Evolutionary conservation across 2,329 filamentous ascomycete species (phyloP), one percentile per base, ranked within the genome.

Genomic region (Saccharata proteae): DNA sequence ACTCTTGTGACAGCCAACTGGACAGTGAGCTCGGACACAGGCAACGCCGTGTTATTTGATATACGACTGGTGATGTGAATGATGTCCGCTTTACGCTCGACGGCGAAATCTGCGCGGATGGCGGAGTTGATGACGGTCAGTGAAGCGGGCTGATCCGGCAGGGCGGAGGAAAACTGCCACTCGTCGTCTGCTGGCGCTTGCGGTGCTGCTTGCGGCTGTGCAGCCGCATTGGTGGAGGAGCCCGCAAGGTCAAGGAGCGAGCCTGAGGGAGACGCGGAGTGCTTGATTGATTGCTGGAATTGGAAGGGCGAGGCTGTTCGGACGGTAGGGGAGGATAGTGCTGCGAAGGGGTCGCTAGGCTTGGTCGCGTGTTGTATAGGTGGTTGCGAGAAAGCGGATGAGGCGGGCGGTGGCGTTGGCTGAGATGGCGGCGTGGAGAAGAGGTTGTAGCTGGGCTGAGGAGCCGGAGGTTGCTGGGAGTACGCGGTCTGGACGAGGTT

Each of bases 1-100:
- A 92, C 86, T 72, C 88, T 96, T 37, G 88, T 90, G 17, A 94
- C 88, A 3, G 90, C 90, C 22, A 93, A 68, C 54, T 93, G 83
- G 48, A 94, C 93, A 36, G 88, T 85, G 17, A 98, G 62, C 40
- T 92, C 80, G 3, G 71, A 69, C 14, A 98, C 69, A 0, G 74
- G 69, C 45, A 80, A 69, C 2, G 69, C 58, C 1, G 77, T 80
- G 38, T 72, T 79, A 52, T 93, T 98, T 12, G 83, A 85, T 52
- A 94, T 93, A n/a, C 71, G 67, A 40, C 85, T 82, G 4, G 74
- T 61, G 27, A 96, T 71, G 17, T 71, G 66, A 26, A 94, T 73
- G 3, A 73, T 58, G 41, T 67, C 49, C 29, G 66, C 58, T 38
- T 66, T 55, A 46, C 83, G 67, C 14, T 67, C 71, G 5, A 83